phyloP scores from a whole-genome alignment of 371 early-diverging fungal species.

The Chytridium lagenaria region DNA sequence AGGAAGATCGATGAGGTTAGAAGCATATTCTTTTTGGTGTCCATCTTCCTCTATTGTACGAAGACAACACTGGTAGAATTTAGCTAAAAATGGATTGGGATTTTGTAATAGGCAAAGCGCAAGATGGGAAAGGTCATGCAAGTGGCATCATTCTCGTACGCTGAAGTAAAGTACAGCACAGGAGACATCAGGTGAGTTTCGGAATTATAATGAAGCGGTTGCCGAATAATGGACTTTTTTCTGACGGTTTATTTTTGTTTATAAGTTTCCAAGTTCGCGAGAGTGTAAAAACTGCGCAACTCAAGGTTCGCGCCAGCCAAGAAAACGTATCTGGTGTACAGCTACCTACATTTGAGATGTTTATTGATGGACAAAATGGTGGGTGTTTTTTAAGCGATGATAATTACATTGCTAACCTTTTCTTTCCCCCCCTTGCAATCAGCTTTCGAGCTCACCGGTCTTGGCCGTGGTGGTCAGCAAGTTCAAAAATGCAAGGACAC shows the following conservation, averaged over 20 bases:
- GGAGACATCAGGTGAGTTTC: conserved; percentile 88
- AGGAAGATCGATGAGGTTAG: conserved; percentile 88
- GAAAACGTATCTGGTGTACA: conserved; percentile 98
- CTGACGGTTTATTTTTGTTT: too few species aligned
- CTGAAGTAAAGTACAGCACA: conserved; percentile 96
- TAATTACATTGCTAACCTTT: background rate
- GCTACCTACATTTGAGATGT: conserved; percentile 91
- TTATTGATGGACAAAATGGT: conserved; percentile 86
- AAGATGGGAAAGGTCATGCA: conserved; percentile 98
- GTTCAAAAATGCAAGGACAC: conserved; percentile 93
- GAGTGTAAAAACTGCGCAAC: conserved; percentile 86
- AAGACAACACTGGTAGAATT: too few species aligned
- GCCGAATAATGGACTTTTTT: too few species aligned
- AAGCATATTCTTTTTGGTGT: too few species aligned
- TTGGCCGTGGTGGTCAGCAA: conserved; percentile 98
- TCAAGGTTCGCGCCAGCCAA: conserved; percentile 87
- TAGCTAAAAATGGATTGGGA: background rate
- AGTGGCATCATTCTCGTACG: conserved; percentile 95
- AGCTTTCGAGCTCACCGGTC: conserved; percentile 95
- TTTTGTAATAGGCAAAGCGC: conserved; percentile 68
- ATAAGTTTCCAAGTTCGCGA: conserved; percentile 94
- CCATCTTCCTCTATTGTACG: too few species aligned
- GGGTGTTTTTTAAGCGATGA: conserved; percentile 26
- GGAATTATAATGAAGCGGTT: too few species aligned
- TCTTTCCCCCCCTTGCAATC: background rate